phyloP scores from a whole-genome alignment of 495 filamentous ascomycete species.

The Aspergillus indologenus region DNA sequence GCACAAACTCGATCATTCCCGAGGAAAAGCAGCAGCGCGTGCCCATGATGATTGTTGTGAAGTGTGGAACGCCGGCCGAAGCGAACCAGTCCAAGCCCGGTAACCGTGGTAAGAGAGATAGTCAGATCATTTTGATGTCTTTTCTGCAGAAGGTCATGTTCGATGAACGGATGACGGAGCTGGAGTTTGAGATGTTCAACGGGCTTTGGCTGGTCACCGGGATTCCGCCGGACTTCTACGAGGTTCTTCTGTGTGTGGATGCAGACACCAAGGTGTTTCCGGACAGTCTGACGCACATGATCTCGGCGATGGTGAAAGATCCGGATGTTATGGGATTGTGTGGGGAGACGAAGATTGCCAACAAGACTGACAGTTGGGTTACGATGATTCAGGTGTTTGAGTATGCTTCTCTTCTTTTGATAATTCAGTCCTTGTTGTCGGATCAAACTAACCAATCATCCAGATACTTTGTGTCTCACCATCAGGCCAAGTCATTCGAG shows the following conservation, averaged over 20 bases:
- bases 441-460: slow-evolving; percentile 18
- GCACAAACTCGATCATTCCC: slow-evolving; percentile 72
- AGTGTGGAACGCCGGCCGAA: slow-evolving; percentile 92
- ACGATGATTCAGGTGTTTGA: slow-evolving; percentile 99
- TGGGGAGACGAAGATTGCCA: slow-evolving; percentile 99
- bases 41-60: slow-evolving; percentile 98
- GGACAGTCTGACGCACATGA: slow-evolving; percentile 96
- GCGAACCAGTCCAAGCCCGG: slow-evolving; percentile 77
- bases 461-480: slow-evolving; percentile 95
- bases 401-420: slow-evolving; percentile 31
- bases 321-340: slow-evolving; percentile 99
- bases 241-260: slow-evolving; percentile 97
- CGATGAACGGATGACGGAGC: slow-evolving; percentile 98
- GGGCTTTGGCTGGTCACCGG: slow-evolving; percentile 98
- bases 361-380: slow-evolving; percentile 93
- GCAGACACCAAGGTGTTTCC: slow-evolving; percentile 99
- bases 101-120: slow-evolving; percentile 97
- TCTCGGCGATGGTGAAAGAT: slow-evolving; percentile 98
- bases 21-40: slow-evolving; percentile 91
- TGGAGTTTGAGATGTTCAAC: slow-evolving; percentile 99
- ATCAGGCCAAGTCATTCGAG: slow-evolving; percentile 94
- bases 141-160: slow-evolving; percentile 99
- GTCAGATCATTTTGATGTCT: slow-evolving; percentile 98
- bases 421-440: neutral
- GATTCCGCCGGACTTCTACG: slow-evolving; percentile 96